Base-by-base conservation (phyloP, 2,329 filamentous ascomycete genomes). In the Colletotrichum cereale region DNA sequence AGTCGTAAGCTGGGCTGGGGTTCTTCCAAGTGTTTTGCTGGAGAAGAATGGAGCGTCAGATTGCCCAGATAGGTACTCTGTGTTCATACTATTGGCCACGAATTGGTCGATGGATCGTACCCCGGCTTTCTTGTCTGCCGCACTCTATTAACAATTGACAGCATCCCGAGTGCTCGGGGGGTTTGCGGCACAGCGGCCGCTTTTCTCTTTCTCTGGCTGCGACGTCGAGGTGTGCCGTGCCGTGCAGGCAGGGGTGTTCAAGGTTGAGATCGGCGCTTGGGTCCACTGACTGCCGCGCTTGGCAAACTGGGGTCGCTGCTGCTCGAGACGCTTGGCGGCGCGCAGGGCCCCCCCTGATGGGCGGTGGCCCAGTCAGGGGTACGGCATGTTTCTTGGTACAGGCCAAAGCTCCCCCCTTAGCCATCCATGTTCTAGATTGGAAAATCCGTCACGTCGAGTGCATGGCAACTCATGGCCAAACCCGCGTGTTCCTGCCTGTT, bases 251-350 rank as follows among this genome's bases (percentile, higher is more conserved):
- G 31, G 31, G 21, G 8, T 14, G 5, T 61, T 66, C 47, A 52
- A 71, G 63, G 67, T 71, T 67, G 67, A 57, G 67, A 71, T 71
- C 67, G 56, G 63, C 63, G 67, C 63, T 67, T 62, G 67, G 67
- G 50, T 67, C 67, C 67, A 71, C 63, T 21, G 44, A 50, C 63
- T 56, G 57, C 63, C 63, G 67, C 57, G 50, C 64, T 67, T 57
- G 56, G 57, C 55, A 58, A 58, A 36, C 63, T 34, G 67, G 56
- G 56, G 47, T 24, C 21, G n/a, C 44, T 47, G 53, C 56, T 40
- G 47, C 52, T 69, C 67, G 62, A 66, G 55, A 60, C 67, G 50
- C 66, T 60, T 44, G 44, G 26, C 53, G 44, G 26, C 16, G 31
- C 18, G 24, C 31, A 63, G 26, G 48, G 48, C 26, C 16, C 16